These are phyloP conservation scores for Rhynchospora tenuis DNA, from an alignment of 176 grass and related monocot species.

Conservation along the genomic window DNA sequence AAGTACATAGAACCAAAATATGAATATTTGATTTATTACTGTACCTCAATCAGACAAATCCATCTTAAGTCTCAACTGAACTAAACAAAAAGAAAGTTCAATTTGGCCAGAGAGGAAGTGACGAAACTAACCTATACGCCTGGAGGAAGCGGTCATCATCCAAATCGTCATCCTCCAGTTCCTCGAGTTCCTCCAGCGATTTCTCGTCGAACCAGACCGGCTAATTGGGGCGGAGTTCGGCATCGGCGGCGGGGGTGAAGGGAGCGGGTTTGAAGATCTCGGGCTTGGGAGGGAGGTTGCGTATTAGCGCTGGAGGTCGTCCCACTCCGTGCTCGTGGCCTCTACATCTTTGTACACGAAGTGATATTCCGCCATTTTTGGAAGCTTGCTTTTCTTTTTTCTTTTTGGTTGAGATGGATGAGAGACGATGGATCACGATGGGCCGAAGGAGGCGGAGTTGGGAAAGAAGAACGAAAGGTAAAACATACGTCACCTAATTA, in stretches of 20 bases:
- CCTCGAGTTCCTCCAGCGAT: conserved; percentile 79
- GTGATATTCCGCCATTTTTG: conserved; percentile 92
- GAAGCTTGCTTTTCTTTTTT: too few species aligned
- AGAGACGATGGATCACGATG: too few species aligned
- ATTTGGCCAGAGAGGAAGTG: too few species aligned
- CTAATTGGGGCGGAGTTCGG: conserved; percentile 57
- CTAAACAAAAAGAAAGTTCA: not conserved
- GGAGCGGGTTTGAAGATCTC: conserved; percentile 65
- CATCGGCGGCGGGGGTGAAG: conserved; percentile 49
- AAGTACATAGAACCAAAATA: too few species aligned
- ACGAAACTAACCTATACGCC: conserved; percentile 63
- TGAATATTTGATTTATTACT: too few species aligned
- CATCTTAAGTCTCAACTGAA: not conserved
- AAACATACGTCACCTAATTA: too few species aligned
- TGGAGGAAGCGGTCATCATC: conserved; percentile 87
- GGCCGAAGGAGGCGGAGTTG: too few species aligned
- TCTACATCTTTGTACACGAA: conserved; percentile 98
- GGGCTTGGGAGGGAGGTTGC: conserved; percentile 72
- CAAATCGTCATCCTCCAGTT: conserved; percentile 62
- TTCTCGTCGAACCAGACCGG: conserved; percentile 78
- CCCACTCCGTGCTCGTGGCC: conserved; percentile 59
- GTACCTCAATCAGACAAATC: not conserved
- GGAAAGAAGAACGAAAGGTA: too few species aligned
- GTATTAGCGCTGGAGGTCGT: conserved; percentile 64
- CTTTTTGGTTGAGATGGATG: too few species aligned